These are phyloP conservation scores for Kodamaea jinghongensis DNA, from an alignment of 805 yeast species.

Conservation along the genomic window DNA sequence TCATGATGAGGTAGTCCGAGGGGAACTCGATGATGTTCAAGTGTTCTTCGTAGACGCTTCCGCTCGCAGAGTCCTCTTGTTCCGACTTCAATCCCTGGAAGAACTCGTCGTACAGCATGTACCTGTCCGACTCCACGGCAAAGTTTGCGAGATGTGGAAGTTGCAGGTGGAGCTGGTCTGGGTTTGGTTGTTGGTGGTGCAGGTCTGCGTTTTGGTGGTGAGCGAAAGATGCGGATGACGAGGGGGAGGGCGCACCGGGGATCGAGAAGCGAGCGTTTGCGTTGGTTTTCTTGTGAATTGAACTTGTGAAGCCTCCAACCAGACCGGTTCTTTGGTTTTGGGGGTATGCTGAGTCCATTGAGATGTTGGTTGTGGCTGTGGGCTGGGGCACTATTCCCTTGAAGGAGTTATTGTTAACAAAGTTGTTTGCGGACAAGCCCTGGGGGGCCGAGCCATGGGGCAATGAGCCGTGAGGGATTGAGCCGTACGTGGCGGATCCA, in stretches of 20 bases:
- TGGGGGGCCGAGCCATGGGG: constrained; percentile 12
- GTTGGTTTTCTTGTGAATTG: constrained; percentile 4
- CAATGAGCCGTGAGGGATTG: constrained; percentile 3
- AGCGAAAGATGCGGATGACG: constrained; percentile 1
- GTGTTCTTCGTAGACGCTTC: constrained; percentile 44
- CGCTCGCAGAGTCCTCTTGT: constrained; percentile 10
- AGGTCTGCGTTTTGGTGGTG: not conserved
- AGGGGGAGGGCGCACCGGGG: constrained; percentile 4
- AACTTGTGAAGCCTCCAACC: constrained; percentile 6
- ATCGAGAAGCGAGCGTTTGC: constrained; percentile 3
- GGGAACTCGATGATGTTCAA: constrained; percentile 81
- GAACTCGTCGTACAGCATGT: constrained; percentile 43
- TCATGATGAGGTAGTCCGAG: constrained; percentile 71
- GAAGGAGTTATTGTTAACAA: constrained; percentile 1
- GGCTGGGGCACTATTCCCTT: constrained; percentile 29
- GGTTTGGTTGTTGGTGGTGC: not conserved
- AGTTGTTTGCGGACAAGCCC: not conserved
- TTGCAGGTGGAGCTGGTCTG: not conserved
- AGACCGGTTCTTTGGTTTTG: constrained; percentile 8
- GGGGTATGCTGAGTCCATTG: constrained; percentile 42
- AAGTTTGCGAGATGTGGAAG: not conserved
- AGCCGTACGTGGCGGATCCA: constrained; percentile 3
- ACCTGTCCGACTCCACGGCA: constrained; percentile 35
- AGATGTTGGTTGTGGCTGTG: constrained; percentile 52
- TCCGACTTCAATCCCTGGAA: constrained; percentile 23